phyloP scores from a whole-genome alignment of 2,329 filamentous ascomycete genomes.

The Ciborinia camelliae region DNA sequence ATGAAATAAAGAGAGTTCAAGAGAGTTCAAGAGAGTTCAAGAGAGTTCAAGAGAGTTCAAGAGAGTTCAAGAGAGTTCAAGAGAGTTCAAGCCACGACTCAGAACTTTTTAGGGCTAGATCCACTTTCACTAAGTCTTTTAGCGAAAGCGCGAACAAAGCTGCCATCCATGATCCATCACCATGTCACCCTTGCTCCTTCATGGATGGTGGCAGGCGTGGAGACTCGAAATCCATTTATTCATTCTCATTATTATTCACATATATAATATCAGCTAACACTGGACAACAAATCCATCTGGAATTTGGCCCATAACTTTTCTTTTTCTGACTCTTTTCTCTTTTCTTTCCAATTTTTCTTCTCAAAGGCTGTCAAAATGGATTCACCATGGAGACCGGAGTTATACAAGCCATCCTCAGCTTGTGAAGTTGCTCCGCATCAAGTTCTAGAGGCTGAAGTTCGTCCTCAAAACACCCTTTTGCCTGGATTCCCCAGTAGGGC shows the following conservation, averaged over 20 bases:
- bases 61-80: no score
- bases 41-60: neutral
- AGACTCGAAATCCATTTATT: neutral
- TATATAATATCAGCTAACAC: neutral
- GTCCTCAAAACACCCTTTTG: slow-evolving; percentile 19
- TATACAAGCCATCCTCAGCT: slow-evolving; percentile 29
- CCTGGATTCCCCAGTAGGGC: neutral
- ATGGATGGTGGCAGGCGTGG: neutral
- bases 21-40: neutral
- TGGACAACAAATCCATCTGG: neutral
- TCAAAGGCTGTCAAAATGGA: slow-evolving; percentile 21
- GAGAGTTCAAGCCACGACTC: neutral
- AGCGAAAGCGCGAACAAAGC: neutral
- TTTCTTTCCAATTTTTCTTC: neutral
- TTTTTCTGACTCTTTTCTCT: no score
- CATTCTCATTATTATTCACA: no score
- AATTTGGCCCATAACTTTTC: neutral
- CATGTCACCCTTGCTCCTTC: neutral
- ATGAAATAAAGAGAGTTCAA: no score
- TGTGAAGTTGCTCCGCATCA: slow-evolving; percentile 29
- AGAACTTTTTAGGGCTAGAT: neutral
- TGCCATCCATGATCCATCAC: neutral
- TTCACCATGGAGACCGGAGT: slow-evolving; percentile 25
- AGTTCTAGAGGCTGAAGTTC: slow-evolving; percentile 28
- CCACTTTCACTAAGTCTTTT: neutral